Conservation (phyloP, 768 basidiomycete genomes). For the Serendipita sp. region DNA sequence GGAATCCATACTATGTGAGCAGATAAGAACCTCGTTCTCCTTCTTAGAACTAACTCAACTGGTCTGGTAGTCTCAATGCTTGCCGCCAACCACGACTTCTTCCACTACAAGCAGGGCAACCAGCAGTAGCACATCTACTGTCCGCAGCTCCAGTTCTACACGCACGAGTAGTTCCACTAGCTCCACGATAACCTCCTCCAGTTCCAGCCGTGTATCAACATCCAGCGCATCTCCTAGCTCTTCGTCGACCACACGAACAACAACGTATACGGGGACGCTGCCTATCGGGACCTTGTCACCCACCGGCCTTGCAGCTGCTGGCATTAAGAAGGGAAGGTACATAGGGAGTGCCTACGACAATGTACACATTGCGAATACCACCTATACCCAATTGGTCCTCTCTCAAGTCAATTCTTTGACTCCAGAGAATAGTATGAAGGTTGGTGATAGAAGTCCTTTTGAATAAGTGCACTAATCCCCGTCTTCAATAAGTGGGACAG, state of each 20-base stretch:
- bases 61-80: neutral
- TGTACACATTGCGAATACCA: slow-evolving; percentile 26
- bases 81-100: no score
- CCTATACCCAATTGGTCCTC: slow-evolving; percentile 24
- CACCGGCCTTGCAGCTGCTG: neutral
- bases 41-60: neutral
- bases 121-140: neutral
- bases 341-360: slow-evolving; percentile 37
- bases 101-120: neutral
- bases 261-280: neutral
- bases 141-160: neutral
- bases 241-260: neutral
- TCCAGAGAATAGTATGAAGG: slow-evolving; percentile 18
- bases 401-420: neutral
- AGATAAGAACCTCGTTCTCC: neutral
- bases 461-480: slow-evolving; percentile 25
- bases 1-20: neutral
- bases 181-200: neutral
- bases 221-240: neutral
- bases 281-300: neutral
- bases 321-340: slow-evolving; percentile 16
- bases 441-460: slow-evolving; percentile 18
- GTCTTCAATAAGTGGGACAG: slow-evolving; percentile 42
- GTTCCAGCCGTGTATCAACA: neutral
- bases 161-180: neutral